Percentiles rank a stretch among this genome's conserved stretches.
Evolutionary conservation across 2,329 filamentous ascomycete species (phyloP).

Genomic region (Diaporthe destruens): DNA sequence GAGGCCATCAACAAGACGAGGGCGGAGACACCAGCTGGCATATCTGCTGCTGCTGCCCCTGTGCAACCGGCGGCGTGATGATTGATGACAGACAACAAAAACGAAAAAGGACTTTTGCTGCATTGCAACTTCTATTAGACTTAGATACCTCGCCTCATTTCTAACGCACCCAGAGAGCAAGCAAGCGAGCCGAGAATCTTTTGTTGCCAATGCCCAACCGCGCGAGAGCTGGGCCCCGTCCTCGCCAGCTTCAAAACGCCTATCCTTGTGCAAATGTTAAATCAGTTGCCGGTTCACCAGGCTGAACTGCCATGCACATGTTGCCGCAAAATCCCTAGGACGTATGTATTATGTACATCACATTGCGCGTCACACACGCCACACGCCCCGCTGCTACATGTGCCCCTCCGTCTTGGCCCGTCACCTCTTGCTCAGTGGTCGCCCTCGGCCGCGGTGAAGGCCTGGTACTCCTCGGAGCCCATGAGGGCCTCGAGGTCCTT

Average conservation of each 20-base stretch:
- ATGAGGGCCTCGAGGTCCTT: constrained; percentile 82
- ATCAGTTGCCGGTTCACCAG: constrained; percentile 42
- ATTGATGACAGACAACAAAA: constrained; percentile 12
- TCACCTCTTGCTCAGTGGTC: constrained; percentile 50
- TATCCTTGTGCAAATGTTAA: constrained; percentile 32
- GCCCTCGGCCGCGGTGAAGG: constrained; percentile 69
- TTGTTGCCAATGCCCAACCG: constrained; percentile 37
- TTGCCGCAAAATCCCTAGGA: neutral
- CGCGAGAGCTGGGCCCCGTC: constrained; percentile 18
- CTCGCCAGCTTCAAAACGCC: constrained; percentile 39
- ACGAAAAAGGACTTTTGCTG: neutral
- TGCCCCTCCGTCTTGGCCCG: neutral
- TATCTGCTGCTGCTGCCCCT: constrained; percentile 25
- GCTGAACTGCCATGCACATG: constrained; percentile 49
- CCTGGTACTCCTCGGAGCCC: constrained; percentile 82
- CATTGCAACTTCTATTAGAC: constrained; percentile 15
- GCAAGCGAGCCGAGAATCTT: constrained; percentile 30
- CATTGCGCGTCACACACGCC: constrained; percentile 7
- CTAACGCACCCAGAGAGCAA: constrained; percentile 21
- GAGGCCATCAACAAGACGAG: constrained; percentile 76
- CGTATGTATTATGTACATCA: constrained; percentile 29
- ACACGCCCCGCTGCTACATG: neutral
- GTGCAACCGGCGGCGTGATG: constrained; percentile 14
- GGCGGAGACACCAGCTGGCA: constrained; percentile 43
- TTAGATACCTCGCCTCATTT: constrained; percentile 9